phyloP scores from a whole-genome alignment of 202 grass and related monocot genomes.

The Brachypodium distachyon region DNA sequence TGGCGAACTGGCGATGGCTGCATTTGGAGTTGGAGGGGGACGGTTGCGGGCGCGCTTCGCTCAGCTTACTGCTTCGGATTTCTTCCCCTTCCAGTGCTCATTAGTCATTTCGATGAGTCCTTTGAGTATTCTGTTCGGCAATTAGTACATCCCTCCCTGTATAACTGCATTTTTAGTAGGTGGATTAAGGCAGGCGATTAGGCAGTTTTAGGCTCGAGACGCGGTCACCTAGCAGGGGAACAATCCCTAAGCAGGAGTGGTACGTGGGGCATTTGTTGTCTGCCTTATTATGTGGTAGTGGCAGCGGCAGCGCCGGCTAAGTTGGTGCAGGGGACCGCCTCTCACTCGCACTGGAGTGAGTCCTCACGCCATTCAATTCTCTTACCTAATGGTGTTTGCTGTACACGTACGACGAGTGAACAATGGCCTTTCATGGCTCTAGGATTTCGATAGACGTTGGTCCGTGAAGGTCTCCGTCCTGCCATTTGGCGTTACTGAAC shows the following conservation, averaged over 20 bases:
- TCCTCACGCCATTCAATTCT: slow-evolving; percentile 37
- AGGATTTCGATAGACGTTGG: neutral
- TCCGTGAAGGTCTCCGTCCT: neutral
- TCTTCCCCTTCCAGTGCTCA: neutral
- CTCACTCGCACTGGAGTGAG: neutral
- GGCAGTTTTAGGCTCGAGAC: neutral
- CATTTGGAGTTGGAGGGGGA: neutral
- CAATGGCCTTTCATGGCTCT: neutral
- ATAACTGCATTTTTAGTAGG: neutral
- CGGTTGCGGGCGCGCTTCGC: neutral
- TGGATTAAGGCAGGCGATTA: neutral
- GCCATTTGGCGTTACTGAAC: slow-evolving; percentile 12
- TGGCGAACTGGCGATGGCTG: neutral
- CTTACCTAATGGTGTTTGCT: slow-evolving; percentile 12
- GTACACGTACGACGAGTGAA: neutral
- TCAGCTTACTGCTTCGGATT: neutral
- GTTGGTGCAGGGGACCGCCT: slow-evolving; percentile 9
- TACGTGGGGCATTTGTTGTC: neutral
- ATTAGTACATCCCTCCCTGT: neutral
- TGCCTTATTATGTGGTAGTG: neutral
- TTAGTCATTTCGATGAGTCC: slow-evolving; percentile 5
- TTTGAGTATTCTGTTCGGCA: neutral
- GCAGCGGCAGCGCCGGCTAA: neutral
- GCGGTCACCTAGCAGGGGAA: neutral
- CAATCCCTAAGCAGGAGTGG: neutral